These are phyloP conservation scores for Pythium coloratum DNA, from an alignment of 352 stramenopile species.

Conservation along the genomic window DNA sequence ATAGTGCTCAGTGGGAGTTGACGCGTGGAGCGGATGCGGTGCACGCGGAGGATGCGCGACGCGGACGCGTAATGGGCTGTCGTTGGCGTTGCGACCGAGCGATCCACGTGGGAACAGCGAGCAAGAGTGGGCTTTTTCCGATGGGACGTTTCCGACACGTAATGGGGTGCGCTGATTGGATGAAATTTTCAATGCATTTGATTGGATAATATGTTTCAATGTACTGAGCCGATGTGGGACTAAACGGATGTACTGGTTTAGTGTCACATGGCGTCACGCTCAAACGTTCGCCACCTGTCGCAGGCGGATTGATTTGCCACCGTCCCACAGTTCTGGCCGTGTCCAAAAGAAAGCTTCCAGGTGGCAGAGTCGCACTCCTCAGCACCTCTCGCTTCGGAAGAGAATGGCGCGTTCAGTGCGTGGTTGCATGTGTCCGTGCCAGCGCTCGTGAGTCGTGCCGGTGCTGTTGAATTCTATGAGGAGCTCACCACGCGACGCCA, in stretches of 20 bases:
- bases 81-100: slow-evolving; percentile 18
- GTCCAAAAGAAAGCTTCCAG: slow-evolving; percentile 7
- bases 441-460: too few species aligned
- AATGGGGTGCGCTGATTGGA: too few species aligned
- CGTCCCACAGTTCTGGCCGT: slow-evolving; percentile 2
- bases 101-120: slow-evolving; percentile 20
- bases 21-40: neutral
- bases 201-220: too few species aligned
- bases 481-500: too few species aligned
- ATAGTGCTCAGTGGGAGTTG: neutral
- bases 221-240: too few species aligned
- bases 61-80: neutral
- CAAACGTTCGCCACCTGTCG: neutral
- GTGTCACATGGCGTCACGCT: neutral
- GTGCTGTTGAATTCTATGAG: too few species aligned
- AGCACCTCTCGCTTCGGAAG: neutral
- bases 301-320: neutral
- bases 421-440: neutral
- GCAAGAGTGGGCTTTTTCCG: neutral
- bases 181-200: too few species aligned
- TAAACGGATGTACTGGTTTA: neutral
- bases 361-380: slow-evolving; percentile 1
- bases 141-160: too few species aligned
- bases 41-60: neutral
- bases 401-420: neutral